Evolutionary conservation across 768 basidiomycete species (phyloP), one percentile per base, ranked within the genome.

Genomic region (Podaxis rugospora): DNA sequence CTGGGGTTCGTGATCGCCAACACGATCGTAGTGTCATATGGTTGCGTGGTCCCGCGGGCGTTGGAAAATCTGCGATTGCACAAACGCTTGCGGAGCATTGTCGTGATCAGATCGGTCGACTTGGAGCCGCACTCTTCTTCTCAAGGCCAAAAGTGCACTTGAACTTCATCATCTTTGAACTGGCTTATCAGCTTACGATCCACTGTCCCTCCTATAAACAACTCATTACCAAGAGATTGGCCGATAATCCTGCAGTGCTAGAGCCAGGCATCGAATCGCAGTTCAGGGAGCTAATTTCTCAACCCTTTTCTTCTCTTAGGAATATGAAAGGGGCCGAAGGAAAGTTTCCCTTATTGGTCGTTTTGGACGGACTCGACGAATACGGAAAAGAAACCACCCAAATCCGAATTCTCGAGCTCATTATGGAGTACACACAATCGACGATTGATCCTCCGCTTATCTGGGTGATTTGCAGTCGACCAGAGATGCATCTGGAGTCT

Each of bases 111-210:
- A 13, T 28, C 16, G 13, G 51, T 4, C 51, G 51, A 10, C 59
- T 60, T 21, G 59, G 59, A 14, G 59, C 50, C 5, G 52, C 51
- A 16, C 52, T 60, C 37, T 60, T 60, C n/a, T 53, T 51, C 39
- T 52, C 50, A 4, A 49, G 23, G 23, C 4, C 9, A 23, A 21
- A 4, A 14, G 18, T 1, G 6, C 18, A 42, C 13, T 28, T 23
- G 16, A 32, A 28, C 40, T 42, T 21, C 32, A 14, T 56, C 55
- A n/a, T 56, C 9, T 23, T 21, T 11, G 27, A 39, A 16, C 23
- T 56, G n/a, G 55, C 55, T 11, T 56, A 56, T 25, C 55, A 56
- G 18, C 14, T 56, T 13, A 21, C 47, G 11, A 49, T 13, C 6
- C 21, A 23, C n/a, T 25, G 18, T 21, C 23, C 47, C 21, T 11